A percentile compares a stretch with the other conserved stretches of the same genome.
Conservation (phyloP, 192 early-diverging fungal genomes). For the Coemansia sp. region DNA sequence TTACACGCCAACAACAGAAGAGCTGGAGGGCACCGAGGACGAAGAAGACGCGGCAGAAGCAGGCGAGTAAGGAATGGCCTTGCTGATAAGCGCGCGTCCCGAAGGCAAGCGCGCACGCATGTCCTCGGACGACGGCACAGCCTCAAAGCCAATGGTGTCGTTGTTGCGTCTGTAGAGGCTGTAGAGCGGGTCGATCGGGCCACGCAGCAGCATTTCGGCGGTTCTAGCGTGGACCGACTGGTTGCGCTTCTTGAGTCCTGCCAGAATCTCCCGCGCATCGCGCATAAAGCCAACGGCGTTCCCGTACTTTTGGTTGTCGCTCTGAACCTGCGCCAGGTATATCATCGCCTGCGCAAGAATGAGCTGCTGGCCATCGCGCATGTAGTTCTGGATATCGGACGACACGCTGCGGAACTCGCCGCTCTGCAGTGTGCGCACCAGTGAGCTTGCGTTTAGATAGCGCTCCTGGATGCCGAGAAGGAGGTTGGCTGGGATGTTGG, state of each 20-base stretch:
- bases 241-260: conserved; percentile 41
- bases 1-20: not conserved
- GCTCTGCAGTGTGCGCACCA: conserved; percentile 40
- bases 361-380: conserved; percentile 52
- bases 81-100: conserved; percentile 46
- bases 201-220: conserved; percentile 41
- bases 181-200: conserved; percentile 45
- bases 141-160: conserved; percentile 55
- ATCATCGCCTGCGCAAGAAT: conserved; percentile 55
- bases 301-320: conserved; percentile 51
- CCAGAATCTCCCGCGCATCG: conserved; percentile 47
- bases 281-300: conserved; percentile 54
- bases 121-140: conserved; percentile 47
- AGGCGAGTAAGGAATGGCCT: conserved; percentile 25
- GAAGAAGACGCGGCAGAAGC: not conserved
- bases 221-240: conserved; percentile 43
- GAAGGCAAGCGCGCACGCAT: conserved; percentile 44
- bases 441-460: conserved; percentile 37
- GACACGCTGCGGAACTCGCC: conserved; percentile 51
- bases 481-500: conserved; percentile 49
- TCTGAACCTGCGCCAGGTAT: conserved; percentile 51
- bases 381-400: conserved; percentile 46
- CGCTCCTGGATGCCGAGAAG: conserved; percentile 52
- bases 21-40: not conserved
- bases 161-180: conserved; percentile 55